These are phyloP conservation scores for Monilinia aucupariae DNA, from an alignment of 2,329 filamentous ascomycete species.

Conservation along the genomic window DNA sequence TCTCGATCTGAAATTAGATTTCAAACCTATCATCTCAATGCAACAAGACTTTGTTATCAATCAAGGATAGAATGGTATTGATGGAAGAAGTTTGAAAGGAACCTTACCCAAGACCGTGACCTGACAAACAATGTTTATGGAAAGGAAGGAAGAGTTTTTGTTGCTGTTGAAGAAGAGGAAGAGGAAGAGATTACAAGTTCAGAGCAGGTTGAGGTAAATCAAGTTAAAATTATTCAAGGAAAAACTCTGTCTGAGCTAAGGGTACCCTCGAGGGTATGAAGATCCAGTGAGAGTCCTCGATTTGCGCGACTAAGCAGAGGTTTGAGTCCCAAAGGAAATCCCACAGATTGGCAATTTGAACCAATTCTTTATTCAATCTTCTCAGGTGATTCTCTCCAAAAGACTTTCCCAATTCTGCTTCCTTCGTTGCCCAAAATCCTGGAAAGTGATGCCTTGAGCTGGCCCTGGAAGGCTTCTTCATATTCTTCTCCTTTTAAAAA, in stretches of 20 bases:
- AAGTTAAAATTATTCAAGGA: not conserved
- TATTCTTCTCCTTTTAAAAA: not conserved
- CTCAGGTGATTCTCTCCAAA: not conserved
- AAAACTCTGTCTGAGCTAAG: slow-evolving; percentile 1
- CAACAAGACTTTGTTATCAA: not conserved
- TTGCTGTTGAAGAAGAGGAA: no score
- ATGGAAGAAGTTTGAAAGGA: not conserved
- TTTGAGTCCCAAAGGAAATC: not conserved
- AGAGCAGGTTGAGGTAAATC: not conserved
- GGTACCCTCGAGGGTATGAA: slow-evolving; percentile 2
- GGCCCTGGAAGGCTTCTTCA: not conserved
- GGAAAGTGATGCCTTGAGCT: not conserved
- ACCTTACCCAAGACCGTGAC: not conserved
- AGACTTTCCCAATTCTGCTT: no score
- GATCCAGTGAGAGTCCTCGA: not conserved
- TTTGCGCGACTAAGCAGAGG: not conserved
- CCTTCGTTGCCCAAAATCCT: not conserved
- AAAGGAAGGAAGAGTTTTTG: not conserved
- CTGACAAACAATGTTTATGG: not conserved
- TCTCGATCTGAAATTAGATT: not conserved
- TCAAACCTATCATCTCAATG: no score
- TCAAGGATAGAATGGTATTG: not conserved
- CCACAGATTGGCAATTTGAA: not conserved
- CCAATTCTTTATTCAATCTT: not conserved
- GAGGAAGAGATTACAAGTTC: not conserved